These are phyloP conservation scores for Acanthamoeba rhysodes DNA, from an alignment of 208 protist species.

Conservation along the genomic window DNA sequence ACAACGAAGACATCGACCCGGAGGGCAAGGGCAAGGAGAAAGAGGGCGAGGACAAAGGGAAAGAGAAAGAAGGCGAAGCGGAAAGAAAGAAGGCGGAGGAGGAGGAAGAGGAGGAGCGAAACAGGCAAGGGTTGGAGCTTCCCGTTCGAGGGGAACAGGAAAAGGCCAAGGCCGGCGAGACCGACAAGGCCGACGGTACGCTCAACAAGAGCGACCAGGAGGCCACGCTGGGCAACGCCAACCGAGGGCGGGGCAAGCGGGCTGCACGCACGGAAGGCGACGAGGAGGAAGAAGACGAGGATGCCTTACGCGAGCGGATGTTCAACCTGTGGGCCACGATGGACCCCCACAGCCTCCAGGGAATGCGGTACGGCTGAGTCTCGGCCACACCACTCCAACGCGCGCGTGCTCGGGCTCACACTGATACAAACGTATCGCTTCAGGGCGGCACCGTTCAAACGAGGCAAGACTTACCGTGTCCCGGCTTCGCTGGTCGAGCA, in stretches of 20 bases:
- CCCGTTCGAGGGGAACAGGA: not conserved
- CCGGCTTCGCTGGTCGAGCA: not conserved
- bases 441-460: constrained; percentile 55
- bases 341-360: constrained; percentile 63
- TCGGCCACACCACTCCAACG: not conserved
- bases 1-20: constrained; percentile 67
- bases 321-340: constrained; percentile 62
- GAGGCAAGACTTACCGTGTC: constrained; percentile 52
- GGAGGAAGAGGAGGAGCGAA: constrained; percentile 50
- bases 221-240: not conserved
- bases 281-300: constrained; percentile 21
- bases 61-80: not conserved
- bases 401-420: not conserved
- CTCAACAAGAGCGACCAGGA: not conserved
- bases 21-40: constrained; percentile 26
- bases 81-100: not conserved
- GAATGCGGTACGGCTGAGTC: not conserved
- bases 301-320: not conserved
- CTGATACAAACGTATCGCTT: not conserved
- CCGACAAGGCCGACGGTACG: not conserved
- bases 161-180: not conserved
- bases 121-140: constrained; percentile 8
- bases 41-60: not conserved
- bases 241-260: not conserved
- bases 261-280: not conserved